Evolutionary conservation across 2,329 filamentous ascomycete genomes (phyloP).

Genomic region (Didymella exigua): DNA sequence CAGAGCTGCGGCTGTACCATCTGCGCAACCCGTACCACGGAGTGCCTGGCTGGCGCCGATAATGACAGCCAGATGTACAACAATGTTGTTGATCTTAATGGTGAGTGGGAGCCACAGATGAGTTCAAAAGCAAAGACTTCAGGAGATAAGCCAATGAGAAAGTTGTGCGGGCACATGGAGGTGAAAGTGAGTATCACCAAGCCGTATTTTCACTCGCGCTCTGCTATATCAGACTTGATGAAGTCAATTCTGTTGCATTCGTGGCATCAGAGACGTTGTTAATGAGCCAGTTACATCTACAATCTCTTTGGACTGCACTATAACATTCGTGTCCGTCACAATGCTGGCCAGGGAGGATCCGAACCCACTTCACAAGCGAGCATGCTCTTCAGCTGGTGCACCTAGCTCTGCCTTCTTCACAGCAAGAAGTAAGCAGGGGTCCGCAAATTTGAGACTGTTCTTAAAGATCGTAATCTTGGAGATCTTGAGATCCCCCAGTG

Average conservation of each 20-base stretch:
- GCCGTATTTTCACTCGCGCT: background rate
- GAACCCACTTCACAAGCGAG: background rate
- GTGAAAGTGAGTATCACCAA: background rate
- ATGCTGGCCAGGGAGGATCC: background rate
- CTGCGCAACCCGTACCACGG: background rate
- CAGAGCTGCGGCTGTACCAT: background rate
- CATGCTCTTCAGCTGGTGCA: background rate
- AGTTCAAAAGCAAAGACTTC: background rate
- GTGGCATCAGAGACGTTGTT: background rate
- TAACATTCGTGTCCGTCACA: background rate
- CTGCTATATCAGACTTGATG: background rate
- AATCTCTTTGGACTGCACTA: too few species aligned
- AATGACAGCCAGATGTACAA: background rate
- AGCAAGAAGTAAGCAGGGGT: constrained; percentile 5
- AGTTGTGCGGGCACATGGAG: background rate
- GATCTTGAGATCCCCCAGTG: constrained; percentile 10
- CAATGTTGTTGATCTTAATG: background rate
- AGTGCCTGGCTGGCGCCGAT: background rate
- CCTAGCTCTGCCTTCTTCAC: background rate
- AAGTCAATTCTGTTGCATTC: background rate
- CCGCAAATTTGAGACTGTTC: constrained; percentile 3
- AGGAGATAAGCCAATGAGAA: background rate
- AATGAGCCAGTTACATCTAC: background rate
- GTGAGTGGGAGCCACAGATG: background rate
- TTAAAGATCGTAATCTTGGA: constrained; percentile 11